These are phyloP conservation scores for Alternaria sp. DNA, from an alignment of 2,329 filamentous ascomycete genomes.

Conservation along the genomic window DNA sequence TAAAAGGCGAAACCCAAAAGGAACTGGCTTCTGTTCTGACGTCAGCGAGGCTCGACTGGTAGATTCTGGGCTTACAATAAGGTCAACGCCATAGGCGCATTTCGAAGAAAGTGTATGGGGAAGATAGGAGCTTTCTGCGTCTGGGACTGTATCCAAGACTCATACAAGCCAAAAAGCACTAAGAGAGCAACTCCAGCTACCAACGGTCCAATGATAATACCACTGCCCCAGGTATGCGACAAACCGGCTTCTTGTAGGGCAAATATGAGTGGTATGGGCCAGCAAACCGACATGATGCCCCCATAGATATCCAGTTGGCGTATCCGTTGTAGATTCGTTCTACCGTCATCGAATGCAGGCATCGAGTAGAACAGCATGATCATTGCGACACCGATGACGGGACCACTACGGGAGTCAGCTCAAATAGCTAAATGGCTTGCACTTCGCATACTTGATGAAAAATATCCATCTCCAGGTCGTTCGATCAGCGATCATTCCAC, in stretches of 20 bases:
- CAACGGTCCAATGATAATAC: slow-evolving; percentile 41
- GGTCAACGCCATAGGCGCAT: slow-evolving; percentile 32
- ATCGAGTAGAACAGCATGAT: slow-evolving; percentile 37
- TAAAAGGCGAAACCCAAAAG: slow-evolving; percentile 43
- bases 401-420: slow-evolving; percentile 24
- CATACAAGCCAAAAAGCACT: slow-evolving; percentile 37
- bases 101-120: slow-evolving; percentile 37
- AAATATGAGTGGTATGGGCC: slow-evolving; percentile 45
- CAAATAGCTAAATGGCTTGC: background rate
- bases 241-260: slow-evolving; percentile 44
- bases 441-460: slow-evolving; percentile 54
- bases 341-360: slow-evolving; percentile 35
- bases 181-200: slow-evolving; percentile 35
- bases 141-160: slow-evolving; percentile 37
- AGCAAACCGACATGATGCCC: slow-evolving; percentile 39
- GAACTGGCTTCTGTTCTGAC: slow-evolving; percentile 29
- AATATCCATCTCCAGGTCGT: slow-evolving; percentile 60
- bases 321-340: slow-evolving; percentile 38
- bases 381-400: slow-evolving; percentile 34
- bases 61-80: slow-evolving; percentile 28
- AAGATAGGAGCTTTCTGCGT: slow-evolving; percentile 39
- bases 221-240: slow-evolving; percentile 35
- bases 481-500: slow-evolving; percentile 54
- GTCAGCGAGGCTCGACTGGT: background rate
- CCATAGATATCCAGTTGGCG: slow-evolving; percentile 39